Evolutionary conservation across 1,139 yeast genomes (phyloP), one percentile per base, ranked within the genome.

Genomic region (Zygosaccharomyces pseudobailii): DNA sequence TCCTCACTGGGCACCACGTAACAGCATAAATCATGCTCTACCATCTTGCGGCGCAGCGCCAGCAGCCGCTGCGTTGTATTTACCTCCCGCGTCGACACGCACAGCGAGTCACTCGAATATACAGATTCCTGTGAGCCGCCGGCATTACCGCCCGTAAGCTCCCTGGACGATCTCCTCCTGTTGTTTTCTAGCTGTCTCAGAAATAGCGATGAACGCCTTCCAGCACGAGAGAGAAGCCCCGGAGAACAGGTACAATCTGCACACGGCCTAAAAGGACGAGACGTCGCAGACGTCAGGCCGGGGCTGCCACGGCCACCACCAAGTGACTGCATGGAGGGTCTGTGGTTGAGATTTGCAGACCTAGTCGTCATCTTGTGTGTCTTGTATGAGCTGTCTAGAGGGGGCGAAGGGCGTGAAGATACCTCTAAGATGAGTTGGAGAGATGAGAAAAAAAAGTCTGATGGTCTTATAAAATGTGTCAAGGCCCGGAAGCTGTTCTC

Each of bases 1-100:
- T 92, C 98, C 67, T 88, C 96, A 37, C 94, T 83, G 10, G 96
- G 95, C 7, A 92, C 79, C 45, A 92, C 74, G 64, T 92, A 92
- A 46, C 87, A 82, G 9, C 85, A 92, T 46, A 92, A 64, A 53
- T 80, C 80, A 55, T 78, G 68, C 44, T 74, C 73, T 41, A 75
- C 76, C 90, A 92, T 87, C 53, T 75, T 71, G 33, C 67, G 62
- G 61, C 98, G 77, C 55, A 92, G 72, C 24, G 73, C 73, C 46
- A 75, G 77, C 49, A 90, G 73, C 59, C 94, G 72, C 49, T 71
- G 67, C 21, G 80, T 71, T 8, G 87, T 82, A 61, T 81, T 81
- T 49, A 80, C 72, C 54, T 64, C 71, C 60, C 62, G 71, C 41
- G 63, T 68, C 4, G 53, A 47, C 59, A 53, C 63, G 48, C 73